phyloP scores from a whole-genome alignment of 2,329 filamentous ascomycete species.

The Lecanicillium sp. region DNA sequence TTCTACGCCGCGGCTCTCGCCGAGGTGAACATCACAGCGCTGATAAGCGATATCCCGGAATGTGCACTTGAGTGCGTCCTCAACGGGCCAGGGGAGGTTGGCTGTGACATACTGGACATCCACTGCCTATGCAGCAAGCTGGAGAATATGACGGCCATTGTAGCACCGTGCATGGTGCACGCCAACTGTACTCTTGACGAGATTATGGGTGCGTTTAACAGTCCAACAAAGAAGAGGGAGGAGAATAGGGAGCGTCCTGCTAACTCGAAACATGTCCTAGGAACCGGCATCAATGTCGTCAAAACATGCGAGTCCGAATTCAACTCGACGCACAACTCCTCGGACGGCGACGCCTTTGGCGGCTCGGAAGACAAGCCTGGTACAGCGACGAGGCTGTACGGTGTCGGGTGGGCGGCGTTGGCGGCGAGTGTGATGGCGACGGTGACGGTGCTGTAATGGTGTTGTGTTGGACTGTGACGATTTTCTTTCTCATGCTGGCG shows the following conservation, averaged over 20 bases:
- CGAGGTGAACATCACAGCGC: slow-evolving; percentile 15
- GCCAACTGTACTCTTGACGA: slow-evolving; percentile 26
- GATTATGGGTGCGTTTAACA: slow-evolving; percentile 23
- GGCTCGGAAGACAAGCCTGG: slow-evolving; percentile 1
- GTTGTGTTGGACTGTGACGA: background rate
- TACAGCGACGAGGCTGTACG: slow-evolving; percentile 1
- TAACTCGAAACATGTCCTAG: background rate
- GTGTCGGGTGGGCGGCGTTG: slow-evolving; percentile 1
- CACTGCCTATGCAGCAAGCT: slow-evolving; percentile 30
- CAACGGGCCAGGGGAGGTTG: slow-evolving; percentile 19
- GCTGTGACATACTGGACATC: slow-evolving; percentile 26
- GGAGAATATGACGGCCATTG: slow-evolving; percentile 23
- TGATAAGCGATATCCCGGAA: slow-evolving; percentile 21
- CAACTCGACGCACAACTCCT: slow-evolving; percentile 1
- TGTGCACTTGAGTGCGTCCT: slow-evolving; percentile 32
- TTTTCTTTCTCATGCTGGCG: too few species aligned
- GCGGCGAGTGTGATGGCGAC: background rate
- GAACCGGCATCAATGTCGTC: slow-evolving; percentile 3
- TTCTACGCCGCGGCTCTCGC: slow-evolving; percentile 16
- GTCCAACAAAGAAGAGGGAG: background rate
- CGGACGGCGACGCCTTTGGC: background rate
- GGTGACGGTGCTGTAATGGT: slow-evolving; percentile 1
- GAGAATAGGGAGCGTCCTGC: too few species aligned
- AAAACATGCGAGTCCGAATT: slow-evolving; percentile 4
- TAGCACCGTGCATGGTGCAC: slow-evolving; percentile 27